Evolutionary conservation across 768 basidiomycete genomes (phyloP).

Genomic region (Psilocybe subaeruginosa): DNA sequence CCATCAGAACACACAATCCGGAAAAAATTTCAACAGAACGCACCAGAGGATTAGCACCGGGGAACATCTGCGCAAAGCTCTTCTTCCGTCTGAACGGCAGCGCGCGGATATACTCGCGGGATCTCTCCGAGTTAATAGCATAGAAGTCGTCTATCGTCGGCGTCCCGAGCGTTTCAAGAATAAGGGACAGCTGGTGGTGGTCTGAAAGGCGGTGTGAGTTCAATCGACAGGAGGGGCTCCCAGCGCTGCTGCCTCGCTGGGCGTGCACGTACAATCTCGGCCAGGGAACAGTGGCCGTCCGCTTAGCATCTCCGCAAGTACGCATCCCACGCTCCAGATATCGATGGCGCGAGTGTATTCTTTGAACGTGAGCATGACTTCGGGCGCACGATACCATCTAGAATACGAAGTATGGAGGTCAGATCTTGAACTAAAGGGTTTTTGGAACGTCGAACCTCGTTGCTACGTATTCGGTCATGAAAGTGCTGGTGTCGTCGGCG

Average conservation of each 20-base stretch:
- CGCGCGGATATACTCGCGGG: constrained; percentile 87
- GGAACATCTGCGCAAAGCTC: constrained; percentile 70
- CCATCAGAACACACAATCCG: background rate
- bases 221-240: constrained; percentile 4
- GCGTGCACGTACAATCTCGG: constrained; percentile 71
- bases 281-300: constrained; percentile 96
- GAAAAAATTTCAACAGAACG: constrained; percentile 21
- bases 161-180: constrained; percentile 93
- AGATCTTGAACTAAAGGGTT: background rate
- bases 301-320: constrained; percentile 88
- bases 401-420: background rate
- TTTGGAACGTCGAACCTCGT: constrained; percentile 59
- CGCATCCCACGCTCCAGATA: constrained; percentile 87
- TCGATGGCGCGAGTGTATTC: constrained; percentile 91
- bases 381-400: constrained; percentile 97
- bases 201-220: constrained; percentile 44
- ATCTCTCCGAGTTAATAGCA: constrained; percentile 78
- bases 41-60: constrained; percentile 72
- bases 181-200: constrained; percentile 91
- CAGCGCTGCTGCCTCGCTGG: background rate
- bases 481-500: constrained; percentile 77
- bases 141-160: constrained; percentile 94
- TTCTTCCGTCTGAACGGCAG: constrained; percentile 85
- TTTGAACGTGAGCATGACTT: constrained; percentile 98
- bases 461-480: constrained; percentile 95